Percentiles rank a stretch among this genome's conserved stretches.
phyloP scores from a whole-genome alignment of 2,329 filamentous ascomycete species.

The Neodidymelliopsis sp. region DNA sequence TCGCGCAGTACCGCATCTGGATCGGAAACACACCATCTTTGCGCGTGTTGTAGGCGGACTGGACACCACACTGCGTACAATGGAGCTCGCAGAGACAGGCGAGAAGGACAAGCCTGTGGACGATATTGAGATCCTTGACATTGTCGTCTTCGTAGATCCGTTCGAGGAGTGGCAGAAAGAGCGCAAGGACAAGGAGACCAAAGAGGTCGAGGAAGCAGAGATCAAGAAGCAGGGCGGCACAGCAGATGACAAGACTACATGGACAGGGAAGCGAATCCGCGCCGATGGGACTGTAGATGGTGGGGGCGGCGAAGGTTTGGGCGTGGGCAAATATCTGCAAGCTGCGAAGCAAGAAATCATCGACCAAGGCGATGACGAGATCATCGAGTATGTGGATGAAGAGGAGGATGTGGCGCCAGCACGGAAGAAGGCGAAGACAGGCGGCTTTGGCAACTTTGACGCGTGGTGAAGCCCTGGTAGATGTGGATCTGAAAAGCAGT shows the following conservation, averaged over 20 bases:
- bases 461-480: constrained; percentile 68
- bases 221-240: constrained; percentile 71
- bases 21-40: constrained; percentile 97
- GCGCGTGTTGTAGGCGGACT: constrained; percentile 81
- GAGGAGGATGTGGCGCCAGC: constrained; percentile 69
- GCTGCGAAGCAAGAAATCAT: constrained; percentile 54
- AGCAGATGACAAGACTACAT: constrained; percentile 89
- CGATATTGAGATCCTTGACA: constrained; percentile 81
- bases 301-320: constrained; percentile 60
- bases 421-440: constrained; percentile 80
- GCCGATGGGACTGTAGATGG: constrained; percentile 67
- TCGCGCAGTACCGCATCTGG: constrained; percentile 81
- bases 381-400: constrained; percentile 68
- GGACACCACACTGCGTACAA: constrained; percentile 72
- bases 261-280: constrained; percentile 92
- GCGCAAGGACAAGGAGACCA: constrained; percentile 60
- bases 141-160: constrained; percentile 89
- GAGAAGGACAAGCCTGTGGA: constrained; percentile 76
- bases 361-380: constrained; percentile 61
- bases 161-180: constrained; percentile 92
- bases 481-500: background rate
- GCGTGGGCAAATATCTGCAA: constrained; percentile 84
- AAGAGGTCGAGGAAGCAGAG: constrained; percentile 69
- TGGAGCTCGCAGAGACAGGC: constrained; percentile 81
- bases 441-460: constrained; percentile 94